Percentiles rank a stretch among this genome's conserved stretches.
phyloP scores from a whole-genome alignment of 306 rosid species.

The Rosa lucieae region DNA sequence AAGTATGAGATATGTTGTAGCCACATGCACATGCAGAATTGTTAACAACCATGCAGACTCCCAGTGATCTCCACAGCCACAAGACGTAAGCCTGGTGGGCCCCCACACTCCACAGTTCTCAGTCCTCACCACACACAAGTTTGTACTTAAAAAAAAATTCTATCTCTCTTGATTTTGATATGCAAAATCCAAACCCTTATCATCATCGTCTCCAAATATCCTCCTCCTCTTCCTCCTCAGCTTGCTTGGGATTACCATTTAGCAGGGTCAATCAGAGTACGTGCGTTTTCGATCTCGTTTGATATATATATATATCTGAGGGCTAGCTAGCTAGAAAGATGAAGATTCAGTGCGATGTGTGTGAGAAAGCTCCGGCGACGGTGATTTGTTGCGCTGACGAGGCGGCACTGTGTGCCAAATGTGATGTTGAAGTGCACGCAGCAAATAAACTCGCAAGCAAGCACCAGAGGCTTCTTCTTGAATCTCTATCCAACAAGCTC shows the following conservation, averaged over 20 bases:
- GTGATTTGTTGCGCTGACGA: slow-evolving; percentile 97
- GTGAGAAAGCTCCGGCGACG: slow-evolving; percentile 92
- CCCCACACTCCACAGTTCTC: neutral
- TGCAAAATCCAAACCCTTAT: neutral
- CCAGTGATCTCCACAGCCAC: neutral
- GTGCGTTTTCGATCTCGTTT: too few species aligned
- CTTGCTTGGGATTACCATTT: too few species aligned
- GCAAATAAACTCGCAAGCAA: slow-evolving; percentile 98
- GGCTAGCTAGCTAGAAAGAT: neutral
- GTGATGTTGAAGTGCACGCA: slow-evolving; percentile 94
- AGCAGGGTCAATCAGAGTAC: too few species aligned
- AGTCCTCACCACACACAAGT: neutral
- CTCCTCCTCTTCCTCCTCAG: too few species aligned
- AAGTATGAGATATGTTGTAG: too few species aligned
- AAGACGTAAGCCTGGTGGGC: neutral
- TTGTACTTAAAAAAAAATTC: too few species aligned
- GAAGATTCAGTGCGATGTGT: slow-evolving; percentile 98
- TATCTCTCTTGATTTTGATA: neutral
- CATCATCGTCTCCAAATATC: neutral
- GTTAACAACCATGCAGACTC: neutral
- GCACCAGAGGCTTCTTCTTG: slow-evolving; percentile 92
- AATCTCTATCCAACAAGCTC: slow-evolving; percentile 73
- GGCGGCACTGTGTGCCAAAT: slow-evolving; percentile 89
- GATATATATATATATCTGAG: too few species aligned
- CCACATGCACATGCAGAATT: neutral